A percentile compares a stretch with the other conserved stretches of the same genome.
Evolutionary conservation across 2,329 filamentous ascomycete species (phyloP).

Genomic region (Lecanicillium sp.): DNA sequence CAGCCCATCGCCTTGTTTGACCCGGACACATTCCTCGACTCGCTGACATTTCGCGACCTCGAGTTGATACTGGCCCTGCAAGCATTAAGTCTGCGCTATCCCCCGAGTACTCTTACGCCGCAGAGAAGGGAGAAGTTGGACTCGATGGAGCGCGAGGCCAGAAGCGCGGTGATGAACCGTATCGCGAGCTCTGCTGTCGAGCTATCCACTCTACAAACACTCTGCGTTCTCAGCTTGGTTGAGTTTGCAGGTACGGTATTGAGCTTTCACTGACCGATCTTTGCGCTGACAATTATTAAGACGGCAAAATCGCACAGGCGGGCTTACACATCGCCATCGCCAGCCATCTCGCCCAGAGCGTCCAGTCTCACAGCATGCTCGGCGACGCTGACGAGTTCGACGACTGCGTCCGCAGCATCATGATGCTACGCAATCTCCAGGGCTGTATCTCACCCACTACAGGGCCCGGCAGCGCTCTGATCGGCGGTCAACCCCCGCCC

Average conservation of each 20-base stretch:
- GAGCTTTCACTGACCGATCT: background rate
- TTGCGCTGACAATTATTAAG: slow-evolving; percentile 11
- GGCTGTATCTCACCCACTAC: slow-evolving; percentile 21
- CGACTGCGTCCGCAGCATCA: slow-evolving; percentile 36
- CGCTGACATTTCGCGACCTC: slow-evolving; percentile 30
- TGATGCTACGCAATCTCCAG: slow-evolving; percentile 36
- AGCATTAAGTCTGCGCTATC: slow-evolving; percentile 38
- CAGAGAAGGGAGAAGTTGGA: slow-evolving; percentile 14
- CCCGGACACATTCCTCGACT: slow-evolving; percentile 32
- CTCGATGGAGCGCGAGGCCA: slow-evolving; percentile 13
- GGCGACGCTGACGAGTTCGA: slow-evolving; percentile 19
- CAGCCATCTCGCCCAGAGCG: slow-evolving; percentile 18
- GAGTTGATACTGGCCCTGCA: slow-evolving; percentile 31
- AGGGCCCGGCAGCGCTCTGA: slow-evolving; percentile 4
- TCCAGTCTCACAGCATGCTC: slow-evolving; percentile 16
- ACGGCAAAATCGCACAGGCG: slow-evolving; percentile 20
- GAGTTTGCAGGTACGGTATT: slow-evolving; percentile 30
- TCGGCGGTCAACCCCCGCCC: slow-evolving; percentile 10
- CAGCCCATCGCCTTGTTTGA: slow-evolving; percentile 45
- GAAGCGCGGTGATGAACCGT: slow-evolving; percentile 27
- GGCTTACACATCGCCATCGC: slow-evolving; percentile 21
- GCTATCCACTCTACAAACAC: slow-evolving; percentile 32
- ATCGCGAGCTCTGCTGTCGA: slow-evolving; percentile 30
- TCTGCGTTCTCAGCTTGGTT: slow-evolving; percentile 32
- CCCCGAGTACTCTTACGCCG: slow-evolving; percentile 15